These are phyloP conservation scores for Camelina neglecta DNA, from an alignment of 345 rosid species.

Conservation along the genomic window DNA sequence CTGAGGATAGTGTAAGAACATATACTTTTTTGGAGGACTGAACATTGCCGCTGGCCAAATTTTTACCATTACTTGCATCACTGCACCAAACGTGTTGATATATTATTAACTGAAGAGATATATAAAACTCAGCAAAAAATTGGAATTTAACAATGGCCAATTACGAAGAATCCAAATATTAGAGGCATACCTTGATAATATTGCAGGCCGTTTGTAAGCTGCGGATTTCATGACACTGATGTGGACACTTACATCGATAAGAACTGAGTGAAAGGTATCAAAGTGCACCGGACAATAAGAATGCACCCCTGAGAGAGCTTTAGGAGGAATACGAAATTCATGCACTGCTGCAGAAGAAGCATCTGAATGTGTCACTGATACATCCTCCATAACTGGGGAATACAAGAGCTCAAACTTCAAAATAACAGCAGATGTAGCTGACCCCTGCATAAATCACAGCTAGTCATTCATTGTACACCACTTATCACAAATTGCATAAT, in stretches of 20 bases:
- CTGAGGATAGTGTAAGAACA: constrained; percentile 23
- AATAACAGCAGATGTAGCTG: constrained; percentile 76
- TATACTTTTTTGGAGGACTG: constrained; percentile 65
- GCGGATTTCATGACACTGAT: constrained; percentile 69
- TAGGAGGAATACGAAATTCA: constrained; percentile 93
- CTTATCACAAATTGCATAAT: neutral
- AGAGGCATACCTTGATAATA: constrained; percentile 71
- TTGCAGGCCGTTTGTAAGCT: constrained; percentile 49
- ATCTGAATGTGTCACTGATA: constrained; percentile 58
- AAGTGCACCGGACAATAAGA: constrained; percentile 95
- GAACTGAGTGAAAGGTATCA: constrained; percentile 84
- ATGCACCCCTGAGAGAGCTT: constrained; percentile 92
- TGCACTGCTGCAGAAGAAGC: constrained; percentile 74
- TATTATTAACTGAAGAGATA: constrained; percentile 13
- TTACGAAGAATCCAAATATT: constrained; percentile 30
- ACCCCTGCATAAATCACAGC: constrained; percentile 54
- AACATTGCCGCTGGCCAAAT: constrained; percentile 50
- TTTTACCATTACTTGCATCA: constrained; percentile 44
- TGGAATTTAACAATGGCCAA: constrained; percentile 19
- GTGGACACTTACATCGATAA: constrained; percentile 82
- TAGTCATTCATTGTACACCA: constrained; percentile 7
- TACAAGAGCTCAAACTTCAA: constrained; percentile 94
- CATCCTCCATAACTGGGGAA: constrained; percentile 63
- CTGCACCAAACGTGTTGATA: constrained; percentile 54
- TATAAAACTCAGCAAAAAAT: neutral